Percentiles rank a stretch among this genome's conserved stretches.
phyloP scores from a whole-genome alignment of 208 protist species.

The Acanthamoeba culbertsoni region DNA sequence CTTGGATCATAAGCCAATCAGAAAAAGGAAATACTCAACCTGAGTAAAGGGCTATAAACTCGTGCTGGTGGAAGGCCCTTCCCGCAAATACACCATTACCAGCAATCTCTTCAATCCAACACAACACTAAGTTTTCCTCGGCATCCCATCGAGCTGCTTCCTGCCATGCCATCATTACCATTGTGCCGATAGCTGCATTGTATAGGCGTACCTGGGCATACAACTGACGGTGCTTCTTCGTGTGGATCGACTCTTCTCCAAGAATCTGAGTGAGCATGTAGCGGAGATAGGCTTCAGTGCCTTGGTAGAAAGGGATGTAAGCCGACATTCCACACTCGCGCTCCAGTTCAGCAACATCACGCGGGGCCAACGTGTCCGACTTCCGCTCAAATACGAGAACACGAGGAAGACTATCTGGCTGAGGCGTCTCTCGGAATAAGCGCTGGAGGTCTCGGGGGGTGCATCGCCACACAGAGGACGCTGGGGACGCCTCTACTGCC shows the following conservation, averaged over 20 bases:
- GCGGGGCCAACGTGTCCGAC: not conserved
- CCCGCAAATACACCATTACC: not conserved
- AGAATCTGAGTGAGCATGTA: conserved; percentile 29
- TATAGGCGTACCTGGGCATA: not conserved
- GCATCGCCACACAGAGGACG: not conserved
- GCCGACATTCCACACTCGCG: not conserved
- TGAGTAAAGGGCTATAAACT: not conserved
- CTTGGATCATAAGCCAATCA: not conserved
- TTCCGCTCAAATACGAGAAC: not conserved
- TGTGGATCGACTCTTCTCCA: not conserved
- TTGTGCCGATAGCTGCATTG: too few relatives aligned
- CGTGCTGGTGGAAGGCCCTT: not conserved
- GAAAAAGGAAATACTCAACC: not conserved
- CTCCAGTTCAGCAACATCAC: not conserved
- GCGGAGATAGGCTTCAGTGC: not conserved
- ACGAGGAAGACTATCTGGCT: not conserved
- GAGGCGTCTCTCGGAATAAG: not conserved
- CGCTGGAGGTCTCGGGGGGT: not conserved
- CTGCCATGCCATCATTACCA: not conserved
- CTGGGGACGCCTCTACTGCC: not conserved
- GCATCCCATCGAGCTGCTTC: not conserved
- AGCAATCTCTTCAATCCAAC: conserved; percentile 2
- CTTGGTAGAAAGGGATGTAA: not conserved
- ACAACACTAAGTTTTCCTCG: not conserved
- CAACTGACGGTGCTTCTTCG: not conserved